phyloP scores from a whole-genome alignment of 805 yeast species.

The Candida boleticola region DNA sequence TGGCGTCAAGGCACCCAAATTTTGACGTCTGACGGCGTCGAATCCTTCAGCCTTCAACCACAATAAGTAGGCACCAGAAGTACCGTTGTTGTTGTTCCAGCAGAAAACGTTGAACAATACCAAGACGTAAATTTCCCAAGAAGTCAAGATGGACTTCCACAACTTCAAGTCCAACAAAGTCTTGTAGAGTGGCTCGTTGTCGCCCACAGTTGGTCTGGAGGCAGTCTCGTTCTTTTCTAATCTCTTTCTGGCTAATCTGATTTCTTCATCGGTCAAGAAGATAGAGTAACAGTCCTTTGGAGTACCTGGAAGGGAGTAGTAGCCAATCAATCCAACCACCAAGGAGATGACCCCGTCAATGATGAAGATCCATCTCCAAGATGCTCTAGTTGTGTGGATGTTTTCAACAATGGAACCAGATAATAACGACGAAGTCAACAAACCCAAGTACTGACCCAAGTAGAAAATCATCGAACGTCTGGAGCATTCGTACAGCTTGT shows the following conservation, averaged over 20 bases:
- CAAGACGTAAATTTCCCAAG: slow-evolving; percentile 62
- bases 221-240: slow-evolving; percentile 22
- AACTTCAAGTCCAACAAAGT: slow-evolving; percentile 39
- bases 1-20: slow-evolving; percentile 46
- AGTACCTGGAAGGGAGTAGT: slow-evolving; percentile 62
- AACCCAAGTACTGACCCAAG: slow-evolving; percentile 61
- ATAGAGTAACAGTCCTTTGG: slow-evolving; percentile 45
- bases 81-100: slow-evolving; percentile 58
- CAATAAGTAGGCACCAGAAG: slow-evolving; percentile 43
- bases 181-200: slow-evolving; percentile 17
- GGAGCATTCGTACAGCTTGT: slow-evolving; percentile 53
- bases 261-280: slow-evolving; percentile 35
- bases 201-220: slow-evolving; percentile 15
- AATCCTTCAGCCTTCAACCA: slow-evolving; percentile 50
- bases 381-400: slow-evolving; percentile 49
- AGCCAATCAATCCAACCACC: slow-evolving; percentile 55
- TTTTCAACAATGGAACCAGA: slow-evolving; percentile 52
- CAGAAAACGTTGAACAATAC: slow-evolving; percentile 55
- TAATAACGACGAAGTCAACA: slow-evolving; percentile 59
- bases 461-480: slow-evolving; percentile 64
- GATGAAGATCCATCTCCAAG: slow-evolving; percentile 77
- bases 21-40: slow-evolving; percentile 30
- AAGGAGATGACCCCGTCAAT: slow-evolving; percentile 61
- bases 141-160: slow-evolving; percentile 53
- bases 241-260: slow-evolving; percentile 30